Base-by-base conservation (phyloP, 805 yeast genomes). In the Saccharomycopsis lassenensis region DNA sequence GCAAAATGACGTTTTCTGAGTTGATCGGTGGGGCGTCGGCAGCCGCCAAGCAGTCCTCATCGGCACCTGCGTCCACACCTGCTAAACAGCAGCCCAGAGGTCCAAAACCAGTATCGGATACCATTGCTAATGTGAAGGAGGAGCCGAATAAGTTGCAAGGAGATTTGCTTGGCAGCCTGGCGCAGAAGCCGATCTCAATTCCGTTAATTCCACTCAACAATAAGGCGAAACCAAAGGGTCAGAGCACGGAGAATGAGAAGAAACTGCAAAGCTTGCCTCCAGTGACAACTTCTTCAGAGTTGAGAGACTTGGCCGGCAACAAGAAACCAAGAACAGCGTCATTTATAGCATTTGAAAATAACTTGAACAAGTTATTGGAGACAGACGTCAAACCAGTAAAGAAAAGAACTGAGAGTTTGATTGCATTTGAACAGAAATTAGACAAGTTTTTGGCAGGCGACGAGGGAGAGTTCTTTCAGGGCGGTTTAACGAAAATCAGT, bases 1-100 rank as follows among this genome's bases (percentile, higher is more conserved):
- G 74, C 31, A 63, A 68, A 44, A 64, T 67, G 7, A 64, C 66
- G 31, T 63, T 57, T 64, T 34, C 61, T 59, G 31, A 50, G 44
- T 19, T 45, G 55, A 32, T 50, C 57, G 7, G 57, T 7, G 40
- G 39, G 8, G 37, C n/a, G 36, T 27, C 8, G 27, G 18, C n/a
- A 36, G 34, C 28, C 41, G 22, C 14, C 23, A 21, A n/a, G n/a
- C n/a, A n/a, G n/a, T n/a, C n/a, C n/a, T n/a, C n/a, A n/a, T n/a
- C n/a, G n/a, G n/a, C n/a, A n/a, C n/a, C n/a, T n/a, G n/a, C n/a
- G n/a, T n/a, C n/a, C n/a, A n/a, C n/a, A n/a, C n/a, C n/a, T n/a
- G n/a, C n/a, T n/a, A n/a, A n/a, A n/a, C n/a, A n/a, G n/a, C n/a
- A n/a, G n/a, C n/a, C n/a, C n/a, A n/a, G n/a, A n/a, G n/a, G n/a